Evolutionary conservation across 2,329 filamentous ascomycete genomes (phyloP), one percentile per base, ranked within the genome.

Genomic region (Fonsecaea pugnacius): DNA sequence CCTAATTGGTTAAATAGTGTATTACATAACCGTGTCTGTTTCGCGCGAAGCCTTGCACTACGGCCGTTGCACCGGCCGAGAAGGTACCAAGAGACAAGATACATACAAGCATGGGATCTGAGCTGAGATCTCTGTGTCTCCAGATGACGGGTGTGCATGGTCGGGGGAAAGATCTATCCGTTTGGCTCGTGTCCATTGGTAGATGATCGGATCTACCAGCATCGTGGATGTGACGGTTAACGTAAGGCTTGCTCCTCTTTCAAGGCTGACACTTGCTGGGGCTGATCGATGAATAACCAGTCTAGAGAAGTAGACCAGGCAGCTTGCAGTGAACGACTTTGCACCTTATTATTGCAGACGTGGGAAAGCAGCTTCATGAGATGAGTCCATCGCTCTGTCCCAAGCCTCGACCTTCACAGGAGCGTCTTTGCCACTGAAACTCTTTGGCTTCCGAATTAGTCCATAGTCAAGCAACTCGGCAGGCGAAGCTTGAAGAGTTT

Each of bases 1-100:
- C 18, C 0, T 24, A 27, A 18, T 27, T 24, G 9, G 18, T 48
- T 48, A 48, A n/a, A 16, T 4, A 1, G 4, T 4, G 3, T 9
- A 12, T 48, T 48, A 48, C 21, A 48, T 48, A 48, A 48, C 16
- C 43, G 3, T 10, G 1, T 48, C 21, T 48, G 40, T 12, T 48
- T 48, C 43, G 43, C 7, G 40, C 40, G 40, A 46, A 46, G 40
- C 21, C 40, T 8, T 10, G 12, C n/a, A 46, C 18, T 48, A 48
- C 43, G 43, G 43, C 43, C 43, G 43, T 27, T 48, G 43, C 10
- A 48, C 18, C 43, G 43, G 43, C 43, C 43, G 43, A 48, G 4
- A 48, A 27, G 38, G 8, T 40, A 14, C 12, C 18, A 24, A 21
- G n/a, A 21, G 36, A 16, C 16, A 1, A 8, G 2, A 40, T 16